Percentiles rank a stretch among this genome's conserved stretches.
These are phyloP conservation scores for Isatis tinctoria DNA, from an alignment of 345 rosid species.

Conservation along the genomic window DNA sequence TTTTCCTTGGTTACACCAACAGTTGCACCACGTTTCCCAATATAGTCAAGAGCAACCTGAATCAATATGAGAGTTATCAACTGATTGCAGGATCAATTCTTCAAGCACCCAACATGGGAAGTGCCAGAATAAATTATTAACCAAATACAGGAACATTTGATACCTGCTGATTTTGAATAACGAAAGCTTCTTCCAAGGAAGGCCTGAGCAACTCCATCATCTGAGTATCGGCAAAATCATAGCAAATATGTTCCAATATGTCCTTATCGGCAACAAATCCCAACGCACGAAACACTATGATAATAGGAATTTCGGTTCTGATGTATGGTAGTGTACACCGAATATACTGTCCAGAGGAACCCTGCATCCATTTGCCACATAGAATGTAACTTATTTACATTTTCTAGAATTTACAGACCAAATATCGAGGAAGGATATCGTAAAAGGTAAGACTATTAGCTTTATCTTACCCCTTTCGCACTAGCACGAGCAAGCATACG, in stretches of 20 bases:
- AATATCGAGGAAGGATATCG: not conserved
- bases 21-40: conserved; percentile 96
- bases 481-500: conserved; percentile 98
- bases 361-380: conserved; percentile 44
- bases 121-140: not conserved
- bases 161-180: conserved; percentile 96
- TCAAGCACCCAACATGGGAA: not conserved
- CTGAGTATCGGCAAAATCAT: conserved; percentile 81
- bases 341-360: conserved; percentile 94
- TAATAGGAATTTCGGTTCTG: conserved; percentile 95
- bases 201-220: conserved; percentile 99
- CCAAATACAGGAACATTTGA: not conserved
- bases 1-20: conserved; percentile 94
- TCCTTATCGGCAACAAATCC: conserved; percentile 98
- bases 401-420: not conserved
- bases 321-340: conserved; percentile 96
- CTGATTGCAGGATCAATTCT: conserved; percentile 1
- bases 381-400: not conserved
- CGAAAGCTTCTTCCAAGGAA: conserved; percentile 96
- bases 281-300: conserved; percentile 92
- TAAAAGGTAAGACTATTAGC: not conserved
- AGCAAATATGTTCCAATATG: conserved; percentile 89
- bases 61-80: conserved; percentile 13
- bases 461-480: conserved; percentile 81
- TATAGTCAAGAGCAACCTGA: conserved; percentile 96